Evolutionary conservation across 805 yeast genomes (phyloP), one percentile per base, ranked within the genome.

Genomic region (Clavispora phyllophila): DNA sequence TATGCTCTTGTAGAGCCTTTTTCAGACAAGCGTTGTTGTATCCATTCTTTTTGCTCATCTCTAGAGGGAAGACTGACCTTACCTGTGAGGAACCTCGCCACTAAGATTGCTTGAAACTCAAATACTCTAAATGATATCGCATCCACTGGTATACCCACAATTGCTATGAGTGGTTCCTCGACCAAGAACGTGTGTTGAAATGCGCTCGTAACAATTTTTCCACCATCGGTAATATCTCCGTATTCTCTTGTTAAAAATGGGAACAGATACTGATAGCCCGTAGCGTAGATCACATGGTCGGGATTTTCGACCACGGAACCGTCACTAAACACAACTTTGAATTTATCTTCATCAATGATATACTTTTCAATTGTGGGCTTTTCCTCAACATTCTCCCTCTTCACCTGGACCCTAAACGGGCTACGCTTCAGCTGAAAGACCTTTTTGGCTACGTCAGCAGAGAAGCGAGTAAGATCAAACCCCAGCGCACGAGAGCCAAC

Each of bases 241-340:
- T 76, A 68, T 12, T 54, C 56, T 1, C 83, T 51, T 14, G 50
- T 41, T 39, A 87, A 59, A 51, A 77, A 84, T 17, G 95, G 93
- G 43, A 77, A 68, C 28, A 78, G 73, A 54, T 80, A 80, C 36
- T 78, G 65, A 59, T 84, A 87, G 1, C 95, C 95, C 0, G 95
- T 86, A 39, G 87, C 84, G 57, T 81, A 84, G 9, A 86, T 65
- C 9, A 87, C 65, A 18, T 56, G 54, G 47, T 85, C 90, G 32
- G 84, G 74, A 28, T 67, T 68, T 1, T 52, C 50, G 2, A 81
- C 44, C 9, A 52, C 58, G 3, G 60, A 49, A 2, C 84, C 88
- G 48, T 78, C 79, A 4, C 51, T 66, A 44, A 82, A 76, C 10
- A 59, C 54, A 2, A 81, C 63, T 22, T 54, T 50, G 36, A 62